Evolutionary conservation across 345 rosid species (phyloP).

Genomic region (Zanthoxylum bungeanum): DNA sequence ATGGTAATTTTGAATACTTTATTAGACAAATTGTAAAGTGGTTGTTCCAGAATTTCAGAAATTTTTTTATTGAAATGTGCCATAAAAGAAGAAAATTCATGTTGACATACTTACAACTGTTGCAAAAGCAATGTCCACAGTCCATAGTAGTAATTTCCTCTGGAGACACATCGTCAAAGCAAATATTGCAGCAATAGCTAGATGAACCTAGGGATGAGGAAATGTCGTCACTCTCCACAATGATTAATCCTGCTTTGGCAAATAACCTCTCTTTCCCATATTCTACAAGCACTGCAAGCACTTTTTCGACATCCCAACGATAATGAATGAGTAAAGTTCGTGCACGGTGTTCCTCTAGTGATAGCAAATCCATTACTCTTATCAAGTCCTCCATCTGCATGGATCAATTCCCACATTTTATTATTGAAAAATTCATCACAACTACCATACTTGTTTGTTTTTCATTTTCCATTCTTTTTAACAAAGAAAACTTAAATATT

Average conservation of each 20-base stretch:
- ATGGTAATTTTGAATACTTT: background rate
- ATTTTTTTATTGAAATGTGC: background rate
- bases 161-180: conserved; percentile 34
- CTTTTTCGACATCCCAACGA: conserved; percentile 40
- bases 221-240: conserved; percentile 11
- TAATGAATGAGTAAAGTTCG: conserved; percentile 35
- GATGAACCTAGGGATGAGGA: background rate
- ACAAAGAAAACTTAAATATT: background rate
- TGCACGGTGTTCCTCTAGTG: conserved; percentile 36
- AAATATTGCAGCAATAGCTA: conserved; percentile 27
- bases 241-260: conserved; percentile 29
- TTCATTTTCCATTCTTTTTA: background rate
- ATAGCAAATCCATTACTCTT: conserved; percentile 49
- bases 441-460: background rate
- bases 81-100: background rate
- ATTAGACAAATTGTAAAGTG: background rate
- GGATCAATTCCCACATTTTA: background rate
- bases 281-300: conserved; percentile 32
- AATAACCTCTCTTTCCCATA: conserved; percentile 30
- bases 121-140: conserved; percentile 45
- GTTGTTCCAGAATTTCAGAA: background rate
- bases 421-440: background rate
- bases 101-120: conserved; percentile 29
- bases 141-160: conserved; percentile 32
- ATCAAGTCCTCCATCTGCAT: conserved; percentile 45